phyloP scores from a whole-genome alignment of 2,329 filamentous ascomycete species.

The Lojkania enalia region DNA sequence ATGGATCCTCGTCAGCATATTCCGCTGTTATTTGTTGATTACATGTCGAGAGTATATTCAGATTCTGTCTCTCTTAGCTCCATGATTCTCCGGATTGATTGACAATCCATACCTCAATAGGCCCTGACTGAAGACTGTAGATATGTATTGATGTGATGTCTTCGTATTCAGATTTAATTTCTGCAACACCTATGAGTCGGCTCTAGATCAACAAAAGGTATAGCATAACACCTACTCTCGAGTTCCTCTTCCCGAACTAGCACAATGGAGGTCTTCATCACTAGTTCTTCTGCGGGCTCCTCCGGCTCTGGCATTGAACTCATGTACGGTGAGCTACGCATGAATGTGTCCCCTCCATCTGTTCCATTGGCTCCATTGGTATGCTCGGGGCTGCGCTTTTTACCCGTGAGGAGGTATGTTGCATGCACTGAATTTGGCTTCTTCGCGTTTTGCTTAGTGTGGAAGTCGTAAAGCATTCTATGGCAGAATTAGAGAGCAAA shows the following conservation, averaged over 20 bases:
- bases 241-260: conserved; percentile 74
- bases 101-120: conserved; percentile 60
- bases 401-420: conserved; percentile 85
- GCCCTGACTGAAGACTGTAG: conserved; percentile 77
- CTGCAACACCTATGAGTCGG: conserved; percentile 50
- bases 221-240: conserved; percentile 57
- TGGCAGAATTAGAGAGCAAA: conserved; percentile 21
- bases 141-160: conserved; percentile 79
- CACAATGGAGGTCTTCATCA: conserved; percentile 62
- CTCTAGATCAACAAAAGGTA: not conserved
- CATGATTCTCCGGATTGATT: conserved; percentile 48
- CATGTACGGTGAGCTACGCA: conserved; percentile 69
- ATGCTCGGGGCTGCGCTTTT: conserved; percentile 49
- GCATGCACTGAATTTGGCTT: conserved; percentile 78
- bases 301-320: conserved; percentile 63
- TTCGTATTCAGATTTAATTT: conserved; percentile 68
- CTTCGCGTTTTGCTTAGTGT: conserved; percentile 75
- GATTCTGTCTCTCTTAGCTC: conserved; percentile 52
- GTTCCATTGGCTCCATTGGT: conserved; percentile 44
- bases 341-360: conserved; percentile 68
- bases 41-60: conserved; percentile 72
- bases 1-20: conserved; percentile 61
- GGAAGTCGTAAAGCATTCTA: conserved; percentile 87
- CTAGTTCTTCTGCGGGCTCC: conserved; percentile 51
- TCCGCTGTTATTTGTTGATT: conserved; percentile 64